These are phyloP conservation scores for Clarireedia hainanense DNA, from an alignment of 2,329 filamentous ascomycete genomes.

Conservation along the genomic window DNA sequence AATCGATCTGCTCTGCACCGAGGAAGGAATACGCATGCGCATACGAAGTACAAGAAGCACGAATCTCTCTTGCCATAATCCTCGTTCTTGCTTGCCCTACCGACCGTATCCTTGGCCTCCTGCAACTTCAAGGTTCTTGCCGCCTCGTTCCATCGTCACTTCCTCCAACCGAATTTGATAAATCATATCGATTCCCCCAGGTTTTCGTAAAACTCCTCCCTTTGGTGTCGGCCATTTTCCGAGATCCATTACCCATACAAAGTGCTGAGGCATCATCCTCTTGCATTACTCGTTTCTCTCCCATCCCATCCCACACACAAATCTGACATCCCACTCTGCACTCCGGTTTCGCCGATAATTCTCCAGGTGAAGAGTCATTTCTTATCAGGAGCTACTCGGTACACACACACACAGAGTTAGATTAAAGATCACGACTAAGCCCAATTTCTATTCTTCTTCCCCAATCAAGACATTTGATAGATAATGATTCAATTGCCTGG, in stretches of 20 bases:
- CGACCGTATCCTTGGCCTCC: background rate
- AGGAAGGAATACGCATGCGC: no score
- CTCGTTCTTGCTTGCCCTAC: background rate
- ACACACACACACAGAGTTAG: background rate
- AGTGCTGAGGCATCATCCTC: background rate
- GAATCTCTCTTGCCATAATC: background rate
- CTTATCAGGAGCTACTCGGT: background rate
- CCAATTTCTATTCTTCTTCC: background rate
- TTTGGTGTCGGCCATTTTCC: no score
- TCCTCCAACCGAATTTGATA: background rate
- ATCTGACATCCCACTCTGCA: background rate
- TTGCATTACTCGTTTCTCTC: background rate
- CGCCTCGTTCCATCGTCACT: background rate
- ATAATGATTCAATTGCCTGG: background rate
- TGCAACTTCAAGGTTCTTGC: background rate
- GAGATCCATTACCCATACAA: background rate
- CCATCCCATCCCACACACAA: background rate
- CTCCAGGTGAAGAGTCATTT: background rate
- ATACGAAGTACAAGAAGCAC: slow-evolving; percentile 1
- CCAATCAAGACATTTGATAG: background rate
- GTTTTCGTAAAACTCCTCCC: background rate
- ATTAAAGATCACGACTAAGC: background rate
- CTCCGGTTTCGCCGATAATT: slow-evolving; percentile 3
- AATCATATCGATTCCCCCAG: background rate
- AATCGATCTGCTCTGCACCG: no score